Conservation (phyloP, 441 rosid species). For the Theobroma grandiflorum region DNA sequence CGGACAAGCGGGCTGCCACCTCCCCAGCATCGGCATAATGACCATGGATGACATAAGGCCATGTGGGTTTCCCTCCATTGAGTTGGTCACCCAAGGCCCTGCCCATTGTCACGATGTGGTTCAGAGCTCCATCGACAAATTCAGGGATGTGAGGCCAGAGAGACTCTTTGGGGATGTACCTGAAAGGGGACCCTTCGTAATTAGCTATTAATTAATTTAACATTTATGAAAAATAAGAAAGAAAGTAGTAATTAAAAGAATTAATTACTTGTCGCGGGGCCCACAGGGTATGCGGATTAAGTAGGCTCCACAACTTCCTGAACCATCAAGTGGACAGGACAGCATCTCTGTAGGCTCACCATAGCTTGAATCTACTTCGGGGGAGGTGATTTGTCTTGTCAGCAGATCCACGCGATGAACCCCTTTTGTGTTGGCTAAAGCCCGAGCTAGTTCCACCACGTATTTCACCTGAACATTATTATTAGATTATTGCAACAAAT, state of each 20-base stretch:
- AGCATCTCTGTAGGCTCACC: conserved; percentile 92
- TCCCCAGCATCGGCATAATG: conserved; percentile 82
- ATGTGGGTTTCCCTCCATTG: conserved; percentile 62
- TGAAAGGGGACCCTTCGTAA: conserved; percentile 3
- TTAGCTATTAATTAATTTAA: neutral
- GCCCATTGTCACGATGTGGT: conserved; percentile 69
- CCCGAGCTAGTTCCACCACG: conserved; percentile 77
- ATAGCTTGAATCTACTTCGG: conserved; percentile 71
- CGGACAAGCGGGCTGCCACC: conserved; percentile 69
- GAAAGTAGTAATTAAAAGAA: neutral
- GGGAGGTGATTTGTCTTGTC: conserved; percentile 72
- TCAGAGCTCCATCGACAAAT: conserved; percentile 71
- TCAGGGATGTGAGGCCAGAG: conserved; percentile 78
- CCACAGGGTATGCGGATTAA: conserved; percentile 75
- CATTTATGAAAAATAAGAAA: neutral
- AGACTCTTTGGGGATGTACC: conserved; percentile 78
- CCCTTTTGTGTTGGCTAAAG: conserved; percentile 66
- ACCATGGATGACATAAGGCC: conserved; percentile 83
- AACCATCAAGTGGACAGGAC: conserved; percentile 69
- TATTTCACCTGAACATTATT: conserved; percentile 61
- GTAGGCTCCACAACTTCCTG: conserved; percentile 72
- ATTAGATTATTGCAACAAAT: too few species aligned
- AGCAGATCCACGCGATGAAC: conserved; percentile 71
- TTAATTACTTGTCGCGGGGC: conserved; percentile 58
- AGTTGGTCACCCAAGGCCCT: conserved; percentile 66